Evolutionary conservation across 139 green algal genomes (phyloP).

Genomic region (Trebouxia sp.): DNA sequence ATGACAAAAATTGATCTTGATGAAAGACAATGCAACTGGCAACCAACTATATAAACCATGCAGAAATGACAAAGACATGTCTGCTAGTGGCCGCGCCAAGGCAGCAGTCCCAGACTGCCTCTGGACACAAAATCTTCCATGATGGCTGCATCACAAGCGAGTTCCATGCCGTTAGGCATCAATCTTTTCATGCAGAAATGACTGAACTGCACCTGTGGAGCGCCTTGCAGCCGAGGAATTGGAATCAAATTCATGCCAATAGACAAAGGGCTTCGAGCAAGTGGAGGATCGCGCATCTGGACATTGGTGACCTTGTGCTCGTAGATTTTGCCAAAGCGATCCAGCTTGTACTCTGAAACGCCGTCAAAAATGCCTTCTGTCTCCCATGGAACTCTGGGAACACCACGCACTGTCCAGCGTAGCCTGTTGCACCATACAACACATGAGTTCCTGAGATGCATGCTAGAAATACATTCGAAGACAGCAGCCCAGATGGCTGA

Average conservation of each 20-base stretch:
- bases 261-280: constrained; percentile 41
- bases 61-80: no score
- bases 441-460: no score
- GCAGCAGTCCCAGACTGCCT: no score
- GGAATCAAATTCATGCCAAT: constrained; percentile 53
- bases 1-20: no score
- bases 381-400: constrained; percentile 87
- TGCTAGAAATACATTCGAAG: no score
- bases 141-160: no score
- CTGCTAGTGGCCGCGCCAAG: no score
- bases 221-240: constrained; percentile 10
- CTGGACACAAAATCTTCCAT: no score
- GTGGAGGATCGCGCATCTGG: constrained; percentile 71
- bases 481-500: no score
- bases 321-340: constrained; percentile 82
- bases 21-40: no score
- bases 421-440: neutral
- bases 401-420: constrained; percentile 87
- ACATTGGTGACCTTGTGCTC: constrained; percentile 87
- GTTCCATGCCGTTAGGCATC: no score
- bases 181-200: neutral
- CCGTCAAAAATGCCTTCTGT: constrained; percentile 89
- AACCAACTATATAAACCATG: no score
- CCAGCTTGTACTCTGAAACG: constrained; percentile 91
- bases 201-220: neutral